Evolutionary conservation across 2,329 filamentous ascomycete species (phyloP), one percentile per base, ranked within the genome.

Genomic region (Colletotrichum shisoi): DNA sequence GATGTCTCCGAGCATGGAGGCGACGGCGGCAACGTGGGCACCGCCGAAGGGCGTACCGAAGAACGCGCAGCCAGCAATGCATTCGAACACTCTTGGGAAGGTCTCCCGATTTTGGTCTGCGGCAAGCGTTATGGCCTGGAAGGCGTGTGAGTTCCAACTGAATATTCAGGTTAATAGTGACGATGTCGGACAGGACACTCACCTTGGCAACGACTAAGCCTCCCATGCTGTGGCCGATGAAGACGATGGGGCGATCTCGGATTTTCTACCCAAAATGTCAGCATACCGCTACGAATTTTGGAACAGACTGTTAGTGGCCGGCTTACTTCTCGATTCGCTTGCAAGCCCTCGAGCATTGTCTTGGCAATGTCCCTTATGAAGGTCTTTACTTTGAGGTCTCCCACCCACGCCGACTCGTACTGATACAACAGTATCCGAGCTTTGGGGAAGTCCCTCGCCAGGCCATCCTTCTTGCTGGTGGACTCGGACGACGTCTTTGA

Each of bases 191-290:
- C 7, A 11, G 68, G 72, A 13, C 77, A 27, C 24, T 62, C 15
- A 78, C 80, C 69, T 81, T 81, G 12, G 80, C 79, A 39, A 81
- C 75, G 1, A 81, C 79, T 6, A 81, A 72, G 7, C 80, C 80
- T 9, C 80, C 80, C 80, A 81, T 82, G 21, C 78, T 79, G 44
- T 81, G 80, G 0, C 78, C 79, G 15, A 82, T 78, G 42, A 82
- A 79, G 0, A 80, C 75, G 11, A 82, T 79, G 1, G 80, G 80
- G 2, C 78, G 74, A 34, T 74, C 17, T 19, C 65, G 49, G 21
- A 68, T 65, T 21, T 54, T 42, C 65, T 68, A 19, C 2, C 9
- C 2, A 13, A 13, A 13, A 24, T 8, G 19, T 63, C 9, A 67
- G 61, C 12, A 13, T 19, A 2, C 11, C 2, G 3, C 4, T 6